Conservation (phyloP, 768 basidiomycete genomes). For the Mycena capillaripes region DNA sequence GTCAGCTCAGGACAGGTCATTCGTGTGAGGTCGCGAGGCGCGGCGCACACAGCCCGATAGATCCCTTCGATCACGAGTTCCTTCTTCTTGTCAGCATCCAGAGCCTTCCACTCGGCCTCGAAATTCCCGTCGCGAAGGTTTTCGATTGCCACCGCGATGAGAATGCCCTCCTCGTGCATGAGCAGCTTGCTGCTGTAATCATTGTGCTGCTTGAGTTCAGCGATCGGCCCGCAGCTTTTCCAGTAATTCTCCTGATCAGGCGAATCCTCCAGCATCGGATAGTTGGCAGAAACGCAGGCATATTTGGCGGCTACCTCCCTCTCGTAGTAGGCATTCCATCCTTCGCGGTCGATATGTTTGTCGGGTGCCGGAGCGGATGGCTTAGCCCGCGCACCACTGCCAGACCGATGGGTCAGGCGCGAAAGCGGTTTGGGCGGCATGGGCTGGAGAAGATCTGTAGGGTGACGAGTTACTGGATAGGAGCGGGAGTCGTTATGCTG, state of each 20-base stretch:
- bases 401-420: background rate
- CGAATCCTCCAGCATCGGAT: background rate
- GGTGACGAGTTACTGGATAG: background rate
- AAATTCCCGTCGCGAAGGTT: background rate
- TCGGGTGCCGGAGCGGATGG: background rate
- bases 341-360: constrained; percentile 7
- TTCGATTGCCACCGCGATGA: constrained; percentile 4
- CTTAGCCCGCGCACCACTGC: background rate
- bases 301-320: constrained; percentile 3
- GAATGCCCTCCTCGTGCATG: constrained; percentile 6
- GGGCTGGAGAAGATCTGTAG: constrained; percentile 5
- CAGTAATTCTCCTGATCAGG: background rate
- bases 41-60: constrained; percentile 1
- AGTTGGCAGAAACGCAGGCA: background rate
- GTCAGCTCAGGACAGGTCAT: constrained; percentile 26
- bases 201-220: constrained; percentile 7
- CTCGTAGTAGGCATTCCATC: constrained; percentile 4
- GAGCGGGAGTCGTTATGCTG: background rate
- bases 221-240: background rate
- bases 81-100: background rate
- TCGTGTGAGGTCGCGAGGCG: background rate
- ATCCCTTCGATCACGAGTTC: constrained; percentile 8
- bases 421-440: constrained; percentile 4
- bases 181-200: constrained; percentile 2
- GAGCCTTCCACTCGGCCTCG: background rate